phyloP scores from a whole-genome alignment of 768 basidiomycete species.

The Auricularia cornea region DNA sequence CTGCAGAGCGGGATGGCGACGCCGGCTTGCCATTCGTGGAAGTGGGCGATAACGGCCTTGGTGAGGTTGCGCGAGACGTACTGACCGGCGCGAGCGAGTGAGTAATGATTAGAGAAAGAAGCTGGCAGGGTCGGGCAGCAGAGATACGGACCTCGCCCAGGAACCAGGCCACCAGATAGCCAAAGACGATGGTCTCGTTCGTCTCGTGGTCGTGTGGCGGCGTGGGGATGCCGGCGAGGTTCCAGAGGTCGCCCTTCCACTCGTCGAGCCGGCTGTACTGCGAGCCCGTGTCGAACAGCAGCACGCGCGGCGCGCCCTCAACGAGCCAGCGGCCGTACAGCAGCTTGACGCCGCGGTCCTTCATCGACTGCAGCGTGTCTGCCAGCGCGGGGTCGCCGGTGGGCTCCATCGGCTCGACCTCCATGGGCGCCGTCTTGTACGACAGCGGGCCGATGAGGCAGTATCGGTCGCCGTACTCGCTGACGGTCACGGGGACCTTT shows the following conservation, averaged over 20 bases:
- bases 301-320: conserved; percentile 90
- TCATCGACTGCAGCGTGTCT: conserved; percentile 74
- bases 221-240: conserved; percentile 92
- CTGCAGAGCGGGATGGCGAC: conserved; percentile 90
- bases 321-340: conserved; percentile 98
- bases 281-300: conserved; percentile 92
- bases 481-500: conserved; percentile 95
- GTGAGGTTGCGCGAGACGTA: conserved; percentile 73
- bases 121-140: background rate
- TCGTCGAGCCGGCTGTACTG: conserved; percentile 86
- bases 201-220: conserved; percentile 97
- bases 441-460: conserved; percentile 95
- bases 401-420: conserved; percentile 92
- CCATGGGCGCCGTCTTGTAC: conserved; percentile 98
- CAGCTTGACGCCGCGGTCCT: conserved; percentile 81
- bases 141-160: conserved; percentile 74
- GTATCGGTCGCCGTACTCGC: conserved; percentile 92
- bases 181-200: conserved; percentile 96
- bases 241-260: conserved; percentile 99
- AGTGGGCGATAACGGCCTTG: conserved; percentile 91
- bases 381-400: conserved; percentile 62
- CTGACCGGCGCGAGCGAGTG: conserved; percentile 32
- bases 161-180: conserved; percentile 98
- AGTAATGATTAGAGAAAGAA: background rate
- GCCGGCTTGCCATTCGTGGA: conserved; percentile 99